These are phyloP conservation scores for Pelagomonas calceolata DNA, from an alignment of 108 stramenopile genomes.

Conservation along the genomic window DNA sequence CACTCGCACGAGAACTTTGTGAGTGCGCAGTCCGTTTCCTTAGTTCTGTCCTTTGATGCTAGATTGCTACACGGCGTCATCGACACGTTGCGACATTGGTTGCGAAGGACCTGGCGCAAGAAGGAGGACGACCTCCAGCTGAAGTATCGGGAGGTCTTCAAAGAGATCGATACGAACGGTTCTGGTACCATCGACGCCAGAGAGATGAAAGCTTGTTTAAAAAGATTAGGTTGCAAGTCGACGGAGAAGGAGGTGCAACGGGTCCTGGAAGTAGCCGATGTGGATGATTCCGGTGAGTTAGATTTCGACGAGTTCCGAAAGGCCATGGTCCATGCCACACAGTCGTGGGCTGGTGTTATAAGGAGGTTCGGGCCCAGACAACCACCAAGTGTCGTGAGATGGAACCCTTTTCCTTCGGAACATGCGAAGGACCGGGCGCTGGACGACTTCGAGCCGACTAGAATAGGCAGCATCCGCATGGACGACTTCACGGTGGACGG, in stretches of 20 bases:
- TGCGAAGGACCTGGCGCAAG: no score
- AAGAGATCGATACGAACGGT: background rate
- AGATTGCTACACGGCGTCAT: background rate
- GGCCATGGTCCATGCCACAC: no score
- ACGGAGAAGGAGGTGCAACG: no score
- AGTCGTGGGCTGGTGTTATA: no score
- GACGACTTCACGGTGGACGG: background rate
- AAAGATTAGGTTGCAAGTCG: no score
- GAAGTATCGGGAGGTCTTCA: background rate
- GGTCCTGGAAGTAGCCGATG: no score
- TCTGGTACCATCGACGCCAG: background rate
- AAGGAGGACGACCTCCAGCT: background rate
- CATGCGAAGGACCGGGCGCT: background rate
- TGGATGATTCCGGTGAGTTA: no score
- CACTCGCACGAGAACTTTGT: background rate
- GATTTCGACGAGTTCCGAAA: no score
- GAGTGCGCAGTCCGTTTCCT: background rate
- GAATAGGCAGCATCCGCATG: background rate
- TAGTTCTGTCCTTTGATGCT: background rate
- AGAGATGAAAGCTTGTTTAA: no score
- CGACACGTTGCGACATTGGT: background rate
- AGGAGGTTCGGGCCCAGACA: no score
- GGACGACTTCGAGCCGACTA: background rate
- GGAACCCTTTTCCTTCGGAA: background rate
- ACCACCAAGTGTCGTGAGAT: background rate